A percentile compares a stretch with the other conserved stretches of the same genome.
Evolutionary conservation across 2,329 filamentous ascomycete species (phyloP).

Genomic region (Ascomycota sp.): DNA sequence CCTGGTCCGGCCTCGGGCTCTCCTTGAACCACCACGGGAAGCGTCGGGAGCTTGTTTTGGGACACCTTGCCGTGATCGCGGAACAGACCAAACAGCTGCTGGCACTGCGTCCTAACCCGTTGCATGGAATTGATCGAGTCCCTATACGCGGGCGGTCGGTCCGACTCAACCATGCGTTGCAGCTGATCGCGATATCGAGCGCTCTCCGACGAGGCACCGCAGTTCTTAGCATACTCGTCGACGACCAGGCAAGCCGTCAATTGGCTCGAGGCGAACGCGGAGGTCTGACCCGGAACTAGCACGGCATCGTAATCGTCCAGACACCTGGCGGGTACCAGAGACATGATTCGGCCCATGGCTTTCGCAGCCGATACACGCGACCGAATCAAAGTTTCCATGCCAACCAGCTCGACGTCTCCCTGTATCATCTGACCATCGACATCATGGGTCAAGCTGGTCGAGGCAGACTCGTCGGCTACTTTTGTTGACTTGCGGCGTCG

Average conservation of each 20-base stretch:
- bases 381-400: constrained; percentile 66
- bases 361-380: constrained; percentile 72
- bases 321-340: constrained; percentile 42
- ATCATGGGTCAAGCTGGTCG: constrained; percentile 57
- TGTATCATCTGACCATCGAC: constrained; percentile 96
- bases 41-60: constrained; percentile 47
- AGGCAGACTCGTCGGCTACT: constrained; percentile 37
- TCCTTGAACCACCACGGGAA: constrained; percentile 84
- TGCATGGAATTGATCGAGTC: constrained; percentile 81
- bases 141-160: constrained; percentile 62
- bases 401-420: constrained; percentile 85
- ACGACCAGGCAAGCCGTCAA: constrained; percentile 62
- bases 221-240: constrained; percentile 62
- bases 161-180: constrained; percentile 55
- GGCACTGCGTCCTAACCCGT: constrained; percentile 73
- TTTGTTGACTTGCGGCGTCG: constrained; percentile 72
- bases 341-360: constrained; percentile 69
- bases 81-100: constrained; percentile 76
- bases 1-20: constrained; percentile 77
- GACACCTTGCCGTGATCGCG: constrained; percentile 71
- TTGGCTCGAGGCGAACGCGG: constrained; percentile 65
- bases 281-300: constrained; percentile 44
- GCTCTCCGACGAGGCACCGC: constrained; percentile 17
- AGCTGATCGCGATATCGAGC: constrained; percentile 39
- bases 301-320: constrained; percentile 41